Evolutionary conservation across 2,329 filamentous ascomycete species (phyloP).

Genomic region (Fusarium sp.): DNA sequence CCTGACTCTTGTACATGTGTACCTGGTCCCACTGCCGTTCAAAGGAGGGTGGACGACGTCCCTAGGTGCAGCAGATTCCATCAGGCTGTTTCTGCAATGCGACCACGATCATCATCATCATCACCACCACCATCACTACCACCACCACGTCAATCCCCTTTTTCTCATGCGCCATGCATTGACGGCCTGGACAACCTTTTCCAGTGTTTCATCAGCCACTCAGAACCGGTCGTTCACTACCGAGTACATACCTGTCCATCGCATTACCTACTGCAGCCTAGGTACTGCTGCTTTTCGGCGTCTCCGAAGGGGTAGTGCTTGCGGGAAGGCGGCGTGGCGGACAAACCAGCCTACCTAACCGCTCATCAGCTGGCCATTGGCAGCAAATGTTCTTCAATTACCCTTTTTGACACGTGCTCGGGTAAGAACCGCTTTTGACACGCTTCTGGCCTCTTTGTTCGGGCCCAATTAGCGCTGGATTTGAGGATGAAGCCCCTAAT

Average conservation of each 20-base stretch:
- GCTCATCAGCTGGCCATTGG: constrained; percentile 17
- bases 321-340: constrained; percentile 35
- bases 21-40: constrained; percentile 33
- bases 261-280: not conserved
- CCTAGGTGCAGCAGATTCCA: constrained; percentile 18
- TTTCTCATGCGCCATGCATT: not conserved
- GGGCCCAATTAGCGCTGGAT: constrained; percentile 2
- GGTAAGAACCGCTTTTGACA: not conserved
- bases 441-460: constrained; percentile 6
- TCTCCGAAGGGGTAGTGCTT: constrained; percentile 37
- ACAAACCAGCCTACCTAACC: constrained; percentile 30
- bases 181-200: not conserved
- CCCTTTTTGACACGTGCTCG: constrained; percentile 20
- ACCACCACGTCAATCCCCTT: constrained; percentile 11
- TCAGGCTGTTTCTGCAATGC: constrained; percentile 11
- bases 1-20: constrained; percentile 34
- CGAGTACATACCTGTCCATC: not conserved
- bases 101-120: constrained; percentile 5
- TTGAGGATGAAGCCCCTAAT: not conserved
- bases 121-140: constrained; percentile 28
- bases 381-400: constrained; percentile 8
- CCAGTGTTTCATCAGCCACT: constrained; percentile 16
- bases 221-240: constrained; percentile 10
- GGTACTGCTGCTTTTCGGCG: constrained; percentile 24
- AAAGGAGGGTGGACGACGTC: constrained; percentile 26